Conservation (phyloP, 2,329 filamentous ascomycete species). For the Cadophora luteo-olivacea region DNA sequence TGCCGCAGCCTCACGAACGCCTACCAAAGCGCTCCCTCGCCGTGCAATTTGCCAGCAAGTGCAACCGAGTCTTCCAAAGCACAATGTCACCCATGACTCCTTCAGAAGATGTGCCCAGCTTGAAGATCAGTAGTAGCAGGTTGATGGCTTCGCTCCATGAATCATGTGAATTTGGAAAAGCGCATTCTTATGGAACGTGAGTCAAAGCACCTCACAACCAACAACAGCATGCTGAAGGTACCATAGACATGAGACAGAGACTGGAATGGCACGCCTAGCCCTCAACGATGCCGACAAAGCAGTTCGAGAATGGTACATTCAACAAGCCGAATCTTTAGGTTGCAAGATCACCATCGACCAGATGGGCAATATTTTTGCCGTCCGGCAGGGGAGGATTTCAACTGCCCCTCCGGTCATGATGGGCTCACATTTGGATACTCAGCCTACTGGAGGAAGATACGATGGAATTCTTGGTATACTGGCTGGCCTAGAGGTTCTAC, state of each 20-base stretch:
- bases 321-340: slow-evolving; percentile 62
- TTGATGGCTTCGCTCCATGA: slow-evolving; percentile 14
- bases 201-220: background rate
- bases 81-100: background rate
- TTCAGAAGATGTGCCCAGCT: background rate
- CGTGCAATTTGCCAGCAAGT: too few relatives aligned
- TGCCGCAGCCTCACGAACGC: too few relatives aligned
- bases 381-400: slow-evolving; percentile 62
- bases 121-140: slow-evolving; percentile 7
- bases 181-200: background rate
- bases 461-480: slow-evolving; percentile 79
- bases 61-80: background rate
- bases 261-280: slow-evolving; percentile 8
- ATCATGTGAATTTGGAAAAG: slow-evolving; percentile 18
- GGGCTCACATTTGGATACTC: slow-evolving; percentile 72
- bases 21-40: too few relatives aligned
- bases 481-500: slow-evolving; percentile 74
- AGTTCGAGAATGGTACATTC: slow-evolving; percentile 76
- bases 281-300: slow-evolving; percentile 74
- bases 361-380: slow-evolving; percentile 78
- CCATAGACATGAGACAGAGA: slow-evolving; percentile 10
- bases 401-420: slow-evolving; percentile 68
- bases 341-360: slow-evolving; percentile 72
- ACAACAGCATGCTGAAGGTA: background rate
- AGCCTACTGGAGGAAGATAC: slow-evolving; percentile 64